These are phyloP conservation scores for Macadamia tetraphylla DNA, from an alignment of 164 flowering plant species.

Conservation along the genomic window DNA sequence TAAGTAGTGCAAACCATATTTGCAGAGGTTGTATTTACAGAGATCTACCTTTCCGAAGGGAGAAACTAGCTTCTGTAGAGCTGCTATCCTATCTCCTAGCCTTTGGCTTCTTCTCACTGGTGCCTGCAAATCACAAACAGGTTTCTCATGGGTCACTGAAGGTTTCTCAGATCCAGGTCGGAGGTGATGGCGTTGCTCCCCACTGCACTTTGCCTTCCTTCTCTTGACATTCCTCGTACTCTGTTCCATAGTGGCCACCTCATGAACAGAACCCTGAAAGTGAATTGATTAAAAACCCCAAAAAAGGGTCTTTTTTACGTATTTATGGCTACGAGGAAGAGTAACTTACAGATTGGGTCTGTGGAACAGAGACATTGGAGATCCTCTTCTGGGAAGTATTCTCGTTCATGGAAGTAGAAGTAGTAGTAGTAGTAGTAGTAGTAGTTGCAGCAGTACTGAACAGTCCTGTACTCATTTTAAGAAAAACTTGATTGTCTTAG, in stretches of 20 bases:
- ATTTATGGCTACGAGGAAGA: background rate
- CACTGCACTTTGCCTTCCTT: slow-evolving; percentile 1
- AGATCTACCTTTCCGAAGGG: slow-evolving; percentile 74
- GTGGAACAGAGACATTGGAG: slow-evolving; percentile 1
- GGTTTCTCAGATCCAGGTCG: background rate
- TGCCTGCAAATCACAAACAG: slow-evolving; percentile 22
- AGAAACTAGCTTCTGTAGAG: slow-evolving; percentile 72
- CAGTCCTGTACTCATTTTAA: background rate
- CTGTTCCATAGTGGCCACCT: background rate
- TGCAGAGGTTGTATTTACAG: background rate
- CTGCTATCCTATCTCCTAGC: slow-evolving; percentile 57
- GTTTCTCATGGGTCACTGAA: slow-evolving; percentile 8
- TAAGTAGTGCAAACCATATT: no score
- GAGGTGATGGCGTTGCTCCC: slow-evolving; percentile 5
- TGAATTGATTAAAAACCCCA: no score
- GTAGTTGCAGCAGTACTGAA: background rate
- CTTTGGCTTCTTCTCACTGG: slow-evolving; percentile 54
- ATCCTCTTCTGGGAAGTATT: slow-evolving; percentile 8
- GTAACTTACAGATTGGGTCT: slow-evolving; percentile 16
- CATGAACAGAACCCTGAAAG: background rate
- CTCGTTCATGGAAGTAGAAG: slow-evolving; percentile 1
- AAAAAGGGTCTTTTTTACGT: no score
- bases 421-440: no score
- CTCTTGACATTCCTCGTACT: slow-evolving; percentile 15
- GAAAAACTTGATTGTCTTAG: no score